A percentile compares a stretch with the other conserved stretches of the same genome.
These are phyloP conservation scores for Porcisia hertigi DNA, from an alignment of 208 protist genomes.

Conservation along the genomic window DNA sequence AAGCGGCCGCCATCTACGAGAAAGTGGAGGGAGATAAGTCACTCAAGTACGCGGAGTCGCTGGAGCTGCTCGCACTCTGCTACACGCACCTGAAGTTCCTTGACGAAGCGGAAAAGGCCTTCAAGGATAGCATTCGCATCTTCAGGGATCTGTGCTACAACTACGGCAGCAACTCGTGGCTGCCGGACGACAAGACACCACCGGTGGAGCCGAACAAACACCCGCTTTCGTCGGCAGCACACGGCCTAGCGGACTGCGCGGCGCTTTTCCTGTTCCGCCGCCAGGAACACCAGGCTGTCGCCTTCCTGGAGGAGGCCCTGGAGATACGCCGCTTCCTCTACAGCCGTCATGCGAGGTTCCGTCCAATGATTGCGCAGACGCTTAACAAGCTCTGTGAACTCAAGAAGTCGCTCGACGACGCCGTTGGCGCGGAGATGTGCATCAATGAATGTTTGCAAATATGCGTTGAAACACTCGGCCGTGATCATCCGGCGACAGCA, in stretches of 20 bases:
- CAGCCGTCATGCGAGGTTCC: constrained; percentile 73
- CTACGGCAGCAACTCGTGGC: constrained; percentile 73
- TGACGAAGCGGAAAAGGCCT: constrained; percentile 89
- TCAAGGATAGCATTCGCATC: constrained; percentile 86
- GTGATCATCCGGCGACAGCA: constrained; percentile 82
- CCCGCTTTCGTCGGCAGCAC: constrained; percentile 80
- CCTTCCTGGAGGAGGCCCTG: constrained; percentile 86
- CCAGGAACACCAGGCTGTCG: constrained; percentile 70
- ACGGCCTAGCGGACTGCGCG: constrained; percentile 87
- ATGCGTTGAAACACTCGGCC: constrained; percentile 79
- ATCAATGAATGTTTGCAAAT: constrained; percentile 88
- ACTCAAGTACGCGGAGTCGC: constrained; percentile 80
- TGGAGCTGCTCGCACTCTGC: constrained; percentile 79
- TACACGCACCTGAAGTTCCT: constrained; percentile 88
- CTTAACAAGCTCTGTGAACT: constrained; percentile 90
- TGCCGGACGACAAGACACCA: constrained; percentile 54
- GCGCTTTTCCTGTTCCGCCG: constrained; percentile 73
- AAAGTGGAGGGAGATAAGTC: constrained; percentile 71
- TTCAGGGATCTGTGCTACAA: constrained; percentile 87
- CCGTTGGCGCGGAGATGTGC: constrained; percentile 83
- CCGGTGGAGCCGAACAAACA: constrained; percentile 76
- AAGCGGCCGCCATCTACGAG: constrained; percentile 90
- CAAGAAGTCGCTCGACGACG: constrained; percentile 79
- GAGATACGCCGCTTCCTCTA: constrained; percentile 89
- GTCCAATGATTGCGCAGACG: constrained; percentile 90